Evolutionary conservation across 2,329 filamentous ascomycete genomes (phyloP).

Genomic region (Penicillium sp.): DNA sequence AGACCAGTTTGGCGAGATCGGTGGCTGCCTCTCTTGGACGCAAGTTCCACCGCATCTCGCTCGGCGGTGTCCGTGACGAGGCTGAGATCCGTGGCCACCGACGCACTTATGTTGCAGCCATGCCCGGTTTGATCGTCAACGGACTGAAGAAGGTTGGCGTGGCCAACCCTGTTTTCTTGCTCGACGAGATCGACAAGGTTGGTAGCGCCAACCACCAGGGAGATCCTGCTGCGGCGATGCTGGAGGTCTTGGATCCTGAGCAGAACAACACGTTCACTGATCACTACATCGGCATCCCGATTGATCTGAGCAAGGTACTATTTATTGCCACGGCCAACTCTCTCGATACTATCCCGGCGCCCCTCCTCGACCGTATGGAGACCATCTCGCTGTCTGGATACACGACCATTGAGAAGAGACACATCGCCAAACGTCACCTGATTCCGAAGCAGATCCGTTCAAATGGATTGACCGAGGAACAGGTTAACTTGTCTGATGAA

Average conservation of each 20-base stretch:
- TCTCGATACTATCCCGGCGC: constrained; percentile 89
- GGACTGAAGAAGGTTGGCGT: constrained; percentile 94
- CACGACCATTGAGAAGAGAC: constrained; percentile 92
- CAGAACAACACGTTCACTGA: constrained; percentile 94
- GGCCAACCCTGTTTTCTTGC: constrained; percentile 86
- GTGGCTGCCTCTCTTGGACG: constrained; percentile 86
- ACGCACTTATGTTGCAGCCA: constrained; percentile 95
- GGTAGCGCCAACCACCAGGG: constrained; percentile 87
- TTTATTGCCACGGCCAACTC: constrained; percentile 97
- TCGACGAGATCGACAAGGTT: constrained; percentile 98
- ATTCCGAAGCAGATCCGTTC: constrained; percentile 91
- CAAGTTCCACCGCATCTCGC: constrained; percentile 94
- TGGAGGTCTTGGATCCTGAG: constrained; percentile 94
- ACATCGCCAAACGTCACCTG: constrained; percentile 89
- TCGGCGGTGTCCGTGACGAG: constrained; percentile 92
- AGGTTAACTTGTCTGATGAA: constrained; percentile 71
- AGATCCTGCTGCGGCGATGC: constrained; percentile 93
- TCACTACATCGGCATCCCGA: constrained; percentile 92
- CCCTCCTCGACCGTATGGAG: constrained; percentile 94
- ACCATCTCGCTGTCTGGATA: constrained; percentile 90
- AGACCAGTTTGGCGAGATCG: constrained; percentile 90
- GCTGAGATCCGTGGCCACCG: constrained; percentile 94
- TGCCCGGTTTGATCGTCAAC: constrained; percentile 92
- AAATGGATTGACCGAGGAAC: constrained; percentile 73
- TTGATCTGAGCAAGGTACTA: constrained; percentile 91